These are phyloP conservation scores for Artemisia argyi DNA, from an alignment of 129 eudicot species.

Conservation along the genomic window DNA sequence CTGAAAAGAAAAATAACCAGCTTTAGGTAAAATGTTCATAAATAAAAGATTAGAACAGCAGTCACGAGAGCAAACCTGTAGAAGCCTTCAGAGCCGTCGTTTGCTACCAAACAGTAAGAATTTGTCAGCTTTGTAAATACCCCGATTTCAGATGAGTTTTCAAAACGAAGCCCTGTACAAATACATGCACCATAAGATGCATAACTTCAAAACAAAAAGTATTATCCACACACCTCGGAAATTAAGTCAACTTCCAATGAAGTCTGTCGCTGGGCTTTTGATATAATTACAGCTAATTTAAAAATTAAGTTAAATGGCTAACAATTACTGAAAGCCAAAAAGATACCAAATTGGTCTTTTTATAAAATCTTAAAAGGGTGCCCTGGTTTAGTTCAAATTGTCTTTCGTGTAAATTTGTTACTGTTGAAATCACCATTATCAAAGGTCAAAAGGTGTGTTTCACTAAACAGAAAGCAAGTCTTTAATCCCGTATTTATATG, in stretches of 20 bases:
- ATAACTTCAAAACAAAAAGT: not conserved
- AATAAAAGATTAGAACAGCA: conserved; percentile 10
- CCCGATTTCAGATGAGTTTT: conserved; percentile 89
- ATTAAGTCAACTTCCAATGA: not conserved
- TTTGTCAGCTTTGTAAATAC: conserved; percentile 93
- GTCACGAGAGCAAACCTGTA: conserved; percentile 61
- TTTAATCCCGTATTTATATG: not conserved
- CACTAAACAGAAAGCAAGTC: not conserved
- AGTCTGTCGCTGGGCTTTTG: not conserved
- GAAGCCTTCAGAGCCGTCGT: conserved; percentile 89
- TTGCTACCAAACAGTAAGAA: conserved; percentile 88
- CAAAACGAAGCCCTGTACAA: conserved; percentile 74
- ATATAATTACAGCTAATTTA: not conserved
- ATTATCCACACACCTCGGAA: not conserved
- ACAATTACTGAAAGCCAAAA: no score
- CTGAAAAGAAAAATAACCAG: conserved; percentile 40
- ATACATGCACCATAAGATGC: conserved; percentile 14
- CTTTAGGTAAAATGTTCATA: conserved; percentile 2
- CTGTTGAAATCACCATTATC: not conserved
- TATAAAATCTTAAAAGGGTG: not conserved
- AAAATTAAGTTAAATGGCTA: no score
- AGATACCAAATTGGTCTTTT: not conserved
- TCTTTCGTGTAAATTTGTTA: not conserved
- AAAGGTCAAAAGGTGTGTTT: not conserved
- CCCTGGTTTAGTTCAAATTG: no score